phyloP scores from a whole-genome alignment of 257 asterid genomes.

The Nicotiana attenuata region DNA sequence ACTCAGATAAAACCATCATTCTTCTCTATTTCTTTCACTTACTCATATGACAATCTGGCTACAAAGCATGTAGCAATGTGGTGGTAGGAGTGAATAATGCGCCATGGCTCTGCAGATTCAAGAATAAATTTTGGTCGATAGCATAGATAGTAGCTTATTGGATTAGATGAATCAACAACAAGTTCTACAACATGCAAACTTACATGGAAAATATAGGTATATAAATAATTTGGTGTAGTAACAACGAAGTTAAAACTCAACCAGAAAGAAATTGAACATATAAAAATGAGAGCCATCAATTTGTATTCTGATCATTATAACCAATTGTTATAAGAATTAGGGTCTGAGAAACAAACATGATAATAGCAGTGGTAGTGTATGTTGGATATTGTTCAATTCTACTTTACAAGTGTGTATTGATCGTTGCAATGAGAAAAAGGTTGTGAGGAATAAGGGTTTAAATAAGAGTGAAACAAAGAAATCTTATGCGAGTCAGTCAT shows the following conservation, averaged over 20 bases:
- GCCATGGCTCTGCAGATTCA: neutral
- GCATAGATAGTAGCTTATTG: neutral
- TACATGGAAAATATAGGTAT: conserved; percentile 18
- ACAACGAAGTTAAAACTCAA: neutral
- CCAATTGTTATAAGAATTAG: too few relatives aligned
- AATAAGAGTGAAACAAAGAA: too few relatives aligned
- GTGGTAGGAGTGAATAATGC: conserved; percentile 11
- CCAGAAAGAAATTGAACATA: neutral
- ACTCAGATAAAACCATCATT: conserved; percentile 2
- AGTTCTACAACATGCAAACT: neutral
- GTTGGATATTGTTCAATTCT: too few relatives aligned
- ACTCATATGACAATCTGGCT: neutral
- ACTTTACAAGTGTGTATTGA: too few relatives aligned
- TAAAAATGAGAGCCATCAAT: neutral
- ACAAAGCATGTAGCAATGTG: conserved; percentile 12
- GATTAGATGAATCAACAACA: too few relatives aligned
- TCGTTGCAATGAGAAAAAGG: too few relatives aligned
- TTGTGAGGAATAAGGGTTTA: too few relatives aligned
- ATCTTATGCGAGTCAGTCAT: too few relatives aligned
- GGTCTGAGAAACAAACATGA: too few relatives aligned
- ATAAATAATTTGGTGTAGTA: neutral
- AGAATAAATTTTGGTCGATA: neutral
- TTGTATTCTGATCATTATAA: too few relatives aligned
- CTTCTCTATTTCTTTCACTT: conserved; percentile 9
- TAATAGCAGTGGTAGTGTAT: too few relatives aligned